Base-by-base conservation (phyloP, 176 grass and related monocot species). In the Thinopyrum elongatum region DNA sequence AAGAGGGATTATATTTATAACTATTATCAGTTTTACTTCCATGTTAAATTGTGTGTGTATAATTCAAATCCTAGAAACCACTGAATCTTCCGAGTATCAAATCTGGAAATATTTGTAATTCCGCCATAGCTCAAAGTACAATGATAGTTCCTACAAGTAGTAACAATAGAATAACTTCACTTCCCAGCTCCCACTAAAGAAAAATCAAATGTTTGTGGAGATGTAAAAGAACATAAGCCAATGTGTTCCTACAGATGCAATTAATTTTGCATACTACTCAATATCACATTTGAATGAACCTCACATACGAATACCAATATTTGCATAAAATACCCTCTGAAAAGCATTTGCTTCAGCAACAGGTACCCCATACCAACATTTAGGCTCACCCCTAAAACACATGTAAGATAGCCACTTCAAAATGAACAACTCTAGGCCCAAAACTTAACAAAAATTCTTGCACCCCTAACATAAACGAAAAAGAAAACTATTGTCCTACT, bases 331-430 rank as follows among this genome's bases (percentile, higher is more conserved):
- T 93, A 95, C 95, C 93, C 87, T 65, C 85, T 98, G 93, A 95
- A 95, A 98, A 86, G 91, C 87, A 91, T 72, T 87, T 38, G 91
- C 93, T 91, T 90, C 87, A 62, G 74, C 87, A 83, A 91, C 89
- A 91, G 91, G 93, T 12, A 98, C 93, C 34, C 95, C 95, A 77
- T 98, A 98, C 93, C 95, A 98, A 86, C 85, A 98, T 84, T 92
- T 95, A n/a, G 93, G 91, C 67, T 88, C 91, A 15, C 95, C 95
- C 91, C 91, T 95, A 83, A 95, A 90, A 91, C 86, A 87, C 79
- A 79, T 41, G 22, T 68, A 14, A 39, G 66, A 93, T 53, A 87
- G 80, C 80, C 39, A 36, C 22, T 71, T 64, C 61, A 33, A 81
- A n/a, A 77, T 85, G 62, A 84, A 81, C 44, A 19, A 73, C 35